phyloP scores from a whole-genome alignment of 257 asterid species.

The Solanum acaule region DNA sequence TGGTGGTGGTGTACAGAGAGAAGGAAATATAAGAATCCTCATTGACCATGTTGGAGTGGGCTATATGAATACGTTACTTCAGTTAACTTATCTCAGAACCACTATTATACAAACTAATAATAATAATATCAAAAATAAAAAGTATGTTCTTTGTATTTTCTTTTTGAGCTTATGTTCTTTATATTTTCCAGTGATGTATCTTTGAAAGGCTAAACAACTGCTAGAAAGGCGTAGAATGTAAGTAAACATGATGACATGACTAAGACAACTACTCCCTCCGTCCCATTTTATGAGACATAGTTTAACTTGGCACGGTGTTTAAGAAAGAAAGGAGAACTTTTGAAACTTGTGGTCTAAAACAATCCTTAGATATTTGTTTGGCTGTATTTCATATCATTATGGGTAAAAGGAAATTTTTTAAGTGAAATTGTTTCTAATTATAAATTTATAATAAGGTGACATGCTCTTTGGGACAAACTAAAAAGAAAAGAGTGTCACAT shows the following conservation, averaged over 20 bases:
- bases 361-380: not conserved
- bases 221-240: not conserved
- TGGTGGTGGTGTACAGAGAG: not conserved
- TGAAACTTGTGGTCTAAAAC: not conserved
- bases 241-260: not conserved
- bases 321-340: not conserved
- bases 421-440: not conserved
- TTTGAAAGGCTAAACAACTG: not conserved
- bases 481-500: not conserved
- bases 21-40: not conserved
- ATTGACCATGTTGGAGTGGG: not conserved
- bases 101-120: not conserved
- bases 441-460: not conserved
- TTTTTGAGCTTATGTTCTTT: not conserved
- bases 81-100: not conserved
- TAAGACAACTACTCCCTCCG: not conserved
- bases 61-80: not conserved
- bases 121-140: not conserved
- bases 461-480: not conserved
- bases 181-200: not conserved
- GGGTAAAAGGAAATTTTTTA: not conserved
- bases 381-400: no score
- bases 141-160: not conserved
- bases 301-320: not conserved
- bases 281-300: not conserved